phyloP scores from a whole-genome alignment of 2,329 filamentous ascomycete species.

The Fusarium sp. region DNA sequence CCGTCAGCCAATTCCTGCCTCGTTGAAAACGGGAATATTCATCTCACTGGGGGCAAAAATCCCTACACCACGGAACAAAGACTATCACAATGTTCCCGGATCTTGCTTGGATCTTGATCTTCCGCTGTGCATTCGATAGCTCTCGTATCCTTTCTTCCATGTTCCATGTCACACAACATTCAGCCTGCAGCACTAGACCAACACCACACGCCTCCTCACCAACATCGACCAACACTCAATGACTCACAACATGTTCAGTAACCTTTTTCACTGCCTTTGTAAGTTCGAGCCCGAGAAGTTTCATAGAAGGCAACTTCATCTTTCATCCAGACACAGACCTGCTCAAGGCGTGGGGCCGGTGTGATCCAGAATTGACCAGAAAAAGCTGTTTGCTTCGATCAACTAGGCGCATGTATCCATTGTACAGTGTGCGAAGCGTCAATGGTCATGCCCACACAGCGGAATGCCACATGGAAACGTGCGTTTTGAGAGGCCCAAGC shows the following conservation, averaged over 20 bases:
- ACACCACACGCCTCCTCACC: conserved; percentile 19
- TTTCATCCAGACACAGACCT: conserved; percentile 6
- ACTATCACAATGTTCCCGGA: conserved; percentile 5
- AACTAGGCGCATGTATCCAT: conserved; percentile 14
- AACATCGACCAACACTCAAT: conserved; percentile 13
- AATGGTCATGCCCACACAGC: conserved; percentile 16
- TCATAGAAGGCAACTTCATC: conserved; percentile 13
- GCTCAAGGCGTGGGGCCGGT: conserved; percentile 22
- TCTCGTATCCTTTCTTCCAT: neutral
- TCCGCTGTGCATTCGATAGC: conserved; percentile 2
- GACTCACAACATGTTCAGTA: neutral
- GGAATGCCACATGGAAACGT: conserved; percentile 34
- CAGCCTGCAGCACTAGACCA: conserved; percentile 23
- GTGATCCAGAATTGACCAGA: conserved; percentile 12
- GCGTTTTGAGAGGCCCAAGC: conserved; percentile 32
- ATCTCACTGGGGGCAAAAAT: neutral
- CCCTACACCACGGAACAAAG: conserved; percentile 10
- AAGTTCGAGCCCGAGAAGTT: neutral
- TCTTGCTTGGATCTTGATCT: conserved; percentile 12
- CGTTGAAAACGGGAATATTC: neutral
- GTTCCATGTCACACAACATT: conserved; percentile 23
- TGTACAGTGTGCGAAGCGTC: conserved; percentile 41
- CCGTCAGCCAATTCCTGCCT: neutral
- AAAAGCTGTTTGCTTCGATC: conserved; percentile 31
- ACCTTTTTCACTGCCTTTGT: neutral